phyloP scores from a whole-genome alignment of 2,329 filamentous ascomycete species.

The Venturiaceae sp. region DNA sequence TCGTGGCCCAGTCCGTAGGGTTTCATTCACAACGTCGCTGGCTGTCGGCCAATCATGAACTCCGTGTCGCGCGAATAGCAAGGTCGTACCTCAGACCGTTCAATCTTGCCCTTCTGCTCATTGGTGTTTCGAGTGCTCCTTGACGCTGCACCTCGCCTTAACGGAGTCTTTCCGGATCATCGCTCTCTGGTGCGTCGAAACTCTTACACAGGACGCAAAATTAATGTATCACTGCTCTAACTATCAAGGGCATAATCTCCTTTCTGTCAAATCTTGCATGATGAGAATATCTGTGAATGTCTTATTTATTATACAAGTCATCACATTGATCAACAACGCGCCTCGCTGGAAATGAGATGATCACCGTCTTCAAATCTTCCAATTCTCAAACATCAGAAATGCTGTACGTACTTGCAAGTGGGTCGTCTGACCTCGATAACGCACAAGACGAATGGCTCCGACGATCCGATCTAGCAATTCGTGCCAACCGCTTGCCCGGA shows the following conservation, averaged over 20 bases:
- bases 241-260: background rate
- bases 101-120: background rate
- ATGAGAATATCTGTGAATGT: background rate
- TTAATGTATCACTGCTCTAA: background rate
- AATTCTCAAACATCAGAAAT: background rate
- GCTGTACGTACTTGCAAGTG: background rate
- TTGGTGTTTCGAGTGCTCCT: background rate
- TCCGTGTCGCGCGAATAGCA: background rate
- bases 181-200: background rate
- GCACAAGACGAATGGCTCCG: background rate
- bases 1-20: background rate
- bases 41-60: background rate
- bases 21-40: background rate
- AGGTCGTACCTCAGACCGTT: background rate
- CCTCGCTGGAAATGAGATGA: no score
- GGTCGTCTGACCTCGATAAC: background rate
- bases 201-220: background rate
- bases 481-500: background rate
- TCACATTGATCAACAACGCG: no score
- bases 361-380: background rate
- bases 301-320: background rate
- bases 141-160: background rate
- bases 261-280: background rate
- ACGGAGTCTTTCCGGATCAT: background rate
- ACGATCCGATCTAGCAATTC: background rate